phyloP scores from a whole-genome alignment of 2,329 filamentous ascomycete genomes.

The Ustulina deusta region DNA sequence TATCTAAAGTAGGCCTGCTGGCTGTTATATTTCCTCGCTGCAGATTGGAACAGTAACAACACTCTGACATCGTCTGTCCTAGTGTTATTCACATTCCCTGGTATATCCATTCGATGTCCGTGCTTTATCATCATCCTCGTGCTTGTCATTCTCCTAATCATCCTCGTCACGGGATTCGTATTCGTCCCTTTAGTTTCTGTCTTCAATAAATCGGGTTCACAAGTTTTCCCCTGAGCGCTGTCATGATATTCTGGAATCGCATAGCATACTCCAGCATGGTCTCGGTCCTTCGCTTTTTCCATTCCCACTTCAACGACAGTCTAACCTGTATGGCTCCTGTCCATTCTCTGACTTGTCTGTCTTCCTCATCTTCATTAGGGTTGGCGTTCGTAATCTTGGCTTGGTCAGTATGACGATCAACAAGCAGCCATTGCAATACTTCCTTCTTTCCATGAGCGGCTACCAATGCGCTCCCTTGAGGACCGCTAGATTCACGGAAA shows the following conservation, averaged over 20 bases:
- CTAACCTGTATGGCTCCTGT: not conserved
- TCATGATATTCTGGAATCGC: conserved; percentile 6
- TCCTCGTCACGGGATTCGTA: too few species aligned
- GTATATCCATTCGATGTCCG: too few species aligned
- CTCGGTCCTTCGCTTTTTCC: conserved; percentile 12
- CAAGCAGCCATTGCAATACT: conserved; percentile 10
- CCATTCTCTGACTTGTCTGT: conserved; percentile 1
- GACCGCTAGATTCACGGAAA: not conserved
- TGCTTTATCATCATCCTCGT: too few species aligned
- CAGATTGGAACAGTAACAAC: too few species aligned
- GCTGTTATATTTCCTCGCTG: too few species aligned
- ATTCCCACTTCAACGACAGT: conserved; percentile 8
- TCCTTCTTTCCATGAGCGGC: not conserved
- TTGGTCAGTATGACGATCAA: conserved; percentile 12
- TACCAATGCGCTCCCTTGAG: not conserved
- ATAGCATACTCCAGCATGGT: conserved; percentile 11
- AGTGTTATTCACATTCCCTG: too few species aligned
- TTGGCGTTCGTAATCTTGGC: not conserved
- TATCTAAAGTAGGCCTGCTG: too few species aligned
- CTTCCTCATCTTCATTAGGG: not conserved
- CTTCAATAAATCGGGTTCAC: conserved; percentile 8
- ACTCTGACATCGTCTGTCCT: too few species aligned
- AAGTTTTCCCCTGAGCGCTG: not conserved
- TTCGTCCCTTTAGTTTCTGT: too few species aligned
- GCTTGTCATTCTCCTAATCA: too few species aligned